Base-by-base conservation (phyloP, 768 basidiomycete genomes). In the Lyophyllum atratum region DNA sequence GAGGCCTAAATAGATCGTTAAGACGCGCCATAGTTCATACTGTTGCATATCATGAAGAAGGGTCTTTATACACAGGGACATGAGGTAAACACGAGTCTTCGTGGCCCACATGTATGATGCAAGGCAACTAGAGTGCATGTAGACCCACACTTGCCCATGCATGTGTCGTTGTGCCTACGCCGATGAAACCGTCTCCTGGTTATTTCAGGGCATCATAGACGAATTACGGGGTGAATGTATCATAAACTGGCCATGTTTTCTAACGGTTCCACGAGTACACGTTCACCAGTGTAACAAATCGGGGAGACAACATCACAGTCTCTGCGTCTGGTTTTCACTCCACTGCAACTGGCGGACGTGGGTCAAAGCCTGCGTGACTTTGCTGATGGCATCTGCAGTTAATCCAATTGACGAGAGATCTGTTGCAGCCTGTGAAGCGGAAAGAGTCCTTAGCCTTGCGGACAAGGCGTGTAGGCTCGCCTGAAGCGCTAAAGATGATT, bases 341-440 rank as follows among this genome's bases (percentile, higher is more conserved):
- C 75, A 73, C 57, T 83, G 82, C 51, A 90, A 70, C 53, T 84
- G 77, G 56, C 79, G 82, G 52, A 90, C 80, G 55, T 87, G 80
- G 9, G 73, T 71, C 58, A 91, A 72, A 6, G 89, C 88, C 56
- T 81, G 78, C 1, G 82, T 76, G 8, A 88, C 83, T 66, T 89
- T 89, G 42, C 73, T 69, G 28, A 92, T 86, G 1, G 87, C 81
- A 59, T 90, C 88, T n/a, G 89, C 87, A 15, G 81, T 82, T 45
- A 73, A 70, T 39, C 78, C 80, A 48, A 92, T 80, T 4, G 79
- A 73, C 22, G 64, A 49, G 29, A 78, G 74, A 64, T 90, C 86
- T 51, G 76, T 42, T 19, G 75, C 54, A 37, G 60, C 60, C 9
- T 70, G 63, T 29, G 68, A 68, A n/a, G 70, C 66, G 5, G 83